Base-by-base conservation (phyloP, 176 grass and related monocot genomes). In the Coix lacrymajobi region DNA sequence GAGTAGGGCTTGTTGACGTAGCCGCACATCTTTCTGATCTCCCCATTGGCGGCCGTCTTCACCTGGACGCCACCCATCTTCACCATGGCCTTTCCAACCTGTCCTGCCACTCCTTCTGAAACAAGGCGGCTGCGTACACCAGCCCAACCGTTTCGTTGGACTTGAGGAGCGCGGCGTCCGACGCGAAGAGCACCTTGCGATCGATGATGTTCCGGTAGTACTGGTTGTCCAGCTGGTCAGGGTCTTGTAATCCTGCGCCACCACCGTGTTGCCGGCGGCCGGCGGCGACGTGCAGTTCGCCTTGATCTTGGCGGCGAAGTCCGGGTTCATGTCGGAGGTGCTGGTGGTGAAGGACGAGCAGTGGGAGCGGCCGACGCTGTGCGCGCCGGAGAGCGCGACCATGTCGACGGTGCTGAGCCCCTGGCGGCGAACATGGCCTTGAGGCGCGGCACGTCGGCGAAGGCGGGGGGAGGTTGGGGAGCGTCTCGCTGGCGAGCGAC, bases 121-220 rank as follows among this genome's bases (percentile, higher is more conserved):
- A 3, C 4, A 29, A 0, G 3, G 74, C 86, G 0, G 57, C 16
- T 0, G 11, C n/a, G 0, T 9, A 1, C 48, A 89, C 86, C 26
- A 17, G 7, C 9, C 5, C 8, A 0, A 16, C 3, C 6, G 72
- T 83, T 1, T 73, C 36, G 0, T 2, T 9, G 0, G 62, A 66
- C 31, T 19, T 80, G 79, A 83, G 24, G 17, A 91, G 84, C 14
- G 49, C 41, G 6, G 69, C 80, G 64, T 93, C 91, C 3, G 85
- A 93, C 7, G 63, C 40, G 62, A 93, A 88, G 3, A 93, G 46
- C n/a, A 80, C 85, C 36, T 71, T 64, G 16, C 9, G 62, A 32
- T 0, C 30, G 24, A 75, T 15, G 37, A 93, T 17, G 24, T 85
- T 87, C 71, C 10, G 11, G 77, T 90, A 93, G 81, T 93, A 93